phyloP scores from a whole-genome alignment of 192 early-diverging fungal genomes.

The Gigaspora rosea region DNA sequence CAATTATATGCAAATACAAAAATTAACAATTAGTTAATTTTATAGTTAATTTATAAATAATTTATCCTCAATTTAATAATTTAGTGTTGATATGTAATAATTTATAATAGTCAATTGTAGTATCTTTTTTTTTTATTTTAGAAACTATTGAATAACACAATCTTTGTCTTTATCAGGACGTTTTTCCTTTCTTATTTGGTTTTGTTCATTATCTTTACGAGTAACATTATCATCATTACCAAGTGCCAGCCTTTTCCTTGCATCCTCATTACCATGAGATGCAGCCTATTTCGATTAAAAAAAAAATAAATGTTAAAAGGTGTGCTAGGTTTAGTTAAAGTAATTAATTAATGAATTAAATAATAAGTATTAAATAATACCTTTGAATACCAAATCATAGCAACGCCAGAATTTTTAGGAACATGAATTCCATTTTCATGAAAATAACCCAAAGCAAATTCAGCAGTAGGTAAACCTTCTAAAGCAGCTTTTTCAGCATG shows the following conservation, averaged over 20 bases:
- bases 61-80: too few relatives aligned
- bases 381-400: slow-evolving; percentile 58
- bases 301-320: not conserved
- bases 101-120: too few relatives aligned
- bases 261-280: slow-evolving; percentile 42
- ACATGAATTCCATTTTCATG: slow-evolving; percentile 77
- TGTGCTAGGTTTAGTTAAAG: not conserved
- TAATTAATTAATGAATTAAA: not conserved
- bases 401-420: slow-evolving; percentile 51
- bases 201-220: slow-evolving; percentile 18
- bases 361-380: slow-evolving; percentile 2
- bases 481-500: slow-evolving; percentile 84
- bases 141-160: slow-evolving; percentile 27
- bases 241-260: slow-evolving; percentile 35
- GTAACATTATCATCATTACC: slow-evolving; percentile 30
- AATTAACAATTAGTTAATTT: too few relatives aligned
- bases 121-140: not conserved
- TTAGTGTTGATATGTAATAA: too few relatives aligned
- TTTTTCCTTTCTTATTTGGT: slow-evolving; percentile 8
- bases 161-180: slow-evolving; percentile 22
- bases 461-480: slow-evolving; percentile 73
- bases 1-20: too few relatives aligned
- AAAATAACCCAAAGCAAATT: slow-evolving; percentile 92
- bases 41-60: too few relatives aligned
- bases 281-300: slow-evolving; percentile 32